Evolutionary conservation across 306 rosid species (phyloP).

Genomic region (Notholithocarpus densiflorus): DNA sequence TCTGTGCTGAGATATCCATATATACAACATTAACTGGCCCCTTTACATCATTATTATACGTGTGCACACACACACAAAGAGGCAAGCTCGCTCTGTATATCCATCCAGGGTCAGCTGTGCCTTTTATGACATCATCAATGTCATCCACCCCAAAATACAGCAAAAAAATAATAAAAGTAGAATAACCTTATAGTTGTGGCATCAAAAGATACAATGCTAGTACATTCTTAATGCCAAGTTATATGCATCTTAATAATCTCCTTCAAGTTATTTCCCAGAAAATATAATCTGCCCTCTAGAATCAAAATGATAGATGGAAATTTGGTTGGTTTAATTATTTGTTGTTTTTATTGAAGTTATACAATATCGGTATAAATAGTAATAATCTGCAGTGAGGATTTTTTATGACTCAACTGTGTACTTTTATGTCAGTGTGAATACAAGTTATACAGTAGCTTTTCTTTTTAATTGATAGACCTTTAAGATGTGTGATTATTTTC

Average conservation of each 20-base stretch:
- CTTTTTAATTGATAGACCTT: no score
- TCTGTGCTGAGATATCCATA: background rate
- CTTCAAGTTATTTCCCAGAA: background rate
- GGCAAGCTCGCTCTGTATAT: background rate
- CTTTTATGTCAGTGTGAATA: background rate
- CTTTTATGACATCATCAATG: background rate
- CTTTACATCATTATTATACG: background rate
- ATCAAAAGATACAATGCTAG: background rate
- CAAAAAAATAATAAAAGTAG: background rate
- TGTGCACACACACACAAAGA: background rate
- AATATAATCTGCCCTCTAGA: background rate
- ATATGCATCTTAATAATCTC: background rate
- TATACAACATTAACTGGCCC: background rate
- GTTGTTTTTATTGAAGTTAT: background rate
- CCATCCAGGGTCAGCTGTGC: background rate
- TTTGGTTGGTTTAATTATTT: background rate
- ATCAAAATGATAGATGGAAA: background rate
- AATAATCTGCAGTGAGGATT: background rate
- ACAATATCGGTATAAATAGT: background rate
- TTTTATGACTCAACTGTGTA: background rate
- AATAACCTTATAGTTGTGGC: background rate
- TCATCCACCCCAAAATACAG: background rate
- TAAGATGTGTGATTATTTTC: background rate
- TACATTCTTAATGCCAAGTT: no score
- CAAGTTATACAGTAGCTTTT: background rate